Conservation (phyloP, 2,329 filamentous ascomycete genomes). For the Xylaria polymorpha region DNA sequence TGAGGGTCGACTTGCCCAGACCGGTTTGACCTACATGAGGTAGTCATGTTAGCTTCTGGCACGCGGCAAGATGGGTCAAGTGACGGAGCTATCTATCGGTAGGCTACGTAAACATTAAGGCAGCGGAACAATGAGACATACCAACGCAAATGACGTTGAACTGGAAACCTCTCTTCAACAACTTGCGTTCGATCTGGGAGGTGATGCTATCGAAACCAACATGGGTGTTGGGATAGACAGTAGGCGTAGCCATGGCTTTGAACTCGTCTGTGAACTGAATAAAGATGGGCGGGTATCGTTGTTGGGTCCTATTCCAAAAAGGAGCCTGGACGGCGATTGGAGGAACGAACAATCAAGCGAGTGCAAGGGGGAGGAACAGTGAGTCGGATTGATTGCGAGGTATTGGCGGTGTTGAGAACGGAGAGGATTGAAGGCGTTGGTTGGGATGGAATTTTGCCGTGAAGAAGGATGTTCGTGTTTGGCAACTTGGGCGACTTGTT, state of each 20-base stretch:
- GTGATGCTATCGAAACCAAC: conserved; percentile 99
- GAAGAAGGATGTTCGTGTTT: conserved; percentile 46
- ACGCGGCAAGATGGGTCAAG: conserved; percentile 13
- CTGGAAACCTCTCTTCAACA: conserved; percentile 99
- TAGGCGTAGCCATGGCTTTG: conserved; percentile 72
- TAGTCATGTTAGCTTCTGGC: conserved; percentile 48
- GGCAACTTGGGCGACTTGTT: conserved; percentile 41
- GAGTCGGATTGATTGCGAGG: conserved; percentile 29
- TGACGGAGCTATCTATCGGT: conserved; percentile 7
- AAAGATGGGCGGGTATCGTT: conserved; percentile 45
- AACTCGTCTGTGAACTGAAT: conserved; percentile 47
- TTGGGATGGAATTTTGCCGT: conserved; percentile 43
- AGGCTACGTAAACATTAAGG: conserved; percentile 2
- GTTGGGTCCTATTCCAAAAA: conserved; percentile 55
- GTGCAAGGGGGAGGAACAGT: conserved; percentile 35
- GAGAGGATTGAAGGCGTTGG: conserved; percentile 28
- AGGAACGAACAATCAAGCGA: conserved; percentile 44
- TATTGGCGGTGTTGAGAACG: conserved; percentile 27
- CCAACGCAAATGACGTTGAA: conserved; percentile 99
- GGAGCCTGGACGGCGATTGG: conserved; percentile 49
- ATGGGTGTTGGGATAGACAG: conserved; percentile 93
- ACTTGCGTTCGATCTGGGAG: conserved; percentile 98
- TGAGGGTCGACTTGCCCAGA: conserved; percentile 97
- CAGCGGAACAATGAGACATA: conserved; percentile 63
- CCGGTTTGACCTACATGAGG: conserved; percentile 85